Conservation (phyloP, 2,329 filamentous ascomycete genomes). For the Camptophora hylomeconis region DNA sequence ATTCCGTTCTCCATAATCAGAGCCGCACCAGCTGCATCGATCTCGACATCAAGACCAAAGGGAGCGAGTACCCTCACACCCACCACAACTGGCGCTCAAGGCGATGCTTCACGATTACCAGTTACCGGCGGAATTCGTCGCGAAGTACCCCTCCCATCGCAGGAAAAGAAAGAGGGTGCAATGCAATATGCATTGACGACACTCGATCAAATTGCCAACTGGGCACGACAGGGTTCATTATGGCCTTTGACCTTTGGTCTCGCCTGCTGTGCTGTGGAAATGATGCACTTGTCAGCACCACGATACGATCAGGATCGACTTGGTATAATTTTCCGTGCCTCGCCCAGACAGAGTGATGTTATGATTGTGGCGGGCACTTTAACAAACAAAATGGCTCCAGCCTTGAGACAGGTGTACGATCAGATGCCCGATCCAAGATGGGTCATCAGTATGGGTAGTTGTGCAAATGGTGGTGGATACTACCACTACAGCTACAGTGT, state of each 20-base stretch:
- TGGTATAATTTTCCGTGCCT: conserved; percentile 82
- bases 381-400: conserved; percentile 93
- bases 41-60: conserved; percentile 29
- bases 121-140: conserved; percentile 30
- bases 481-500: conserved; percentile 79
- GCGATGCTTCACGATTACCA: conserved; percentile 17
- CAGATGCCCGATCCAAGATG: conserved; percentile 89
- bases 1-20: conserved; percentile 21
- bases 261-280: conserved; percentile 79
- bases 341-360: conserved; percentile 75
- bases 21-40: conserved; percentile 23
- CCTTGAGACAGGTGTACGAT: conserved; percentile 81
- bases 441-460: conserved; percentile 76
- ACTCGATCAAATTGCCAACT: conserved; percentile 62
- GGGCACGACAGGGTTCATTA: conserved; percentile 69
- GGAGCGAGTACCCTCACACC: conserved; percentile 31
- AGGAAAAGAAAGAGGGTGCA: conserved; percentile 37
- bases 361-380: conserved; percentile 91
- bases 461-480: conserved; percentile 74
- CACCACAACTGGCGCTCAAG: conserved; percentile 25
- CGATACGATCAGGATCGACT: conserved; percentile 81
- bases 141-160: conserved; percentile 36
- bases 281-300: conserved; percentile 83
- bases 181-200: conserved; percentile 37
- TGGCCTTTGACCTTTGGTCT: conserved; percentile 86